phyloP scores from a whole-genome alignment of 2,329 filamentous ascomycete species.

The Trichoderma koningii region DNA sequence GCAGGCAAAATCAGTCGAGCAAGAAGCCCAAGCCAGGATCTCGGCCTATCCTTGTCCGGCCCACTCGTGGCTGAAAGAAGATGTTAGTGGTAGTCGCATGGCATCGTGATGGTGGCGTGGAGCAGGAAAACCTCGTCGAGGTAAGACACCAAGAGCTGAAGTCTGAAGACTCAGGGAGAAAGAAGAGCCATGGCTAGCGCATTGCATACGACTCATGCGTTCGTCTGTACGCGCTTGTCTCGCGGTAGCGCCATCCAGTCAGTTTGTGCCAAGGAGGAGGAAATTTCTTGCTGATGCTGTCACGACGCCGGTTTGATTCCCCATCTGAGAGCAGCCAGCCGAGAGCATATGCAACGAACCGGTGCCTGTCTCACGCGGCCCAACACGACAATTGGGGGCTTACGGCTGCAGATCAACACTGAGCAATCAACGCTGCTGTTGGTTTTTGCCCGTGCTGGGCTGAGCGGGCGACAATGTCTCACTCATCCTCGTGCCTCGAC shows the following conservation, averaged over 20 bases:
- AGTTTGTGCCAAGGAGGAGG: neutral
- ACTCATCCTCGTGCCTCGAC: neutral
- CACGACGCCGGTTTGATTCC: neutral
- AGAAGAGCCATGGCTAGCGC: neutral
- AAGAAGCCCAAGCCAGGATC: neutral
- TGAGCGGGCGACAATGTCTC: too few relatives aligned
- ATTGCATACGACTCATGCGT: slow-evolving; percentile 14
- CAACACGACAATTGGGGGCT: neutral
- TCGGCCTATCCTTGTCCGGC: slow-evolving; percentile 12
- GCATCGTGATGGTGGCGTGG: slow-evolving; percentile 20
- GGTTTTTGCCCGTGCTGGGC: too few relatives aligned
- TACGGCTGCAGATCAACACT: neutral
- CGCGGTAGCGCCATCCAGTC: neutral
- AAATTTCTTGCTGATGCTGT: neutral
- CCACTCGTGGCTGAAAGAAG: slow-evolving; percentile 16
- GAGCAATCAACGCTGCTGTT: neutral
- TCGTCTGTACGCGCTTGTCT: slow-evolving; percentile 5
- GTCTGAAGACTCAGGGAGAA: too few relatives aligned
- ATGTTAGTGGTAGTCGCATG: slow-evolving; percentile 12
- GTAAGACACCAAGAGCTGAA: neutral
- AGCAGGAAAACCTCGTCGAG: slow-evolving; percentile 9
- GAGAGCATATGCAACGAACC: neutral
- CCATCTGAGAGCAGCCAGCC: neutral
- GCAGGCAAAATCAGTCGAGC: slow-evolving; percentile 5
- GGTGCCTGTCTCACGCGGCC: neutral